Evolutionary conservation across 352 stramenopile genomes (phyloP), one percentile per base, ranked within the genome.

Genomic region (Phytophthora brassicae): DNA sequence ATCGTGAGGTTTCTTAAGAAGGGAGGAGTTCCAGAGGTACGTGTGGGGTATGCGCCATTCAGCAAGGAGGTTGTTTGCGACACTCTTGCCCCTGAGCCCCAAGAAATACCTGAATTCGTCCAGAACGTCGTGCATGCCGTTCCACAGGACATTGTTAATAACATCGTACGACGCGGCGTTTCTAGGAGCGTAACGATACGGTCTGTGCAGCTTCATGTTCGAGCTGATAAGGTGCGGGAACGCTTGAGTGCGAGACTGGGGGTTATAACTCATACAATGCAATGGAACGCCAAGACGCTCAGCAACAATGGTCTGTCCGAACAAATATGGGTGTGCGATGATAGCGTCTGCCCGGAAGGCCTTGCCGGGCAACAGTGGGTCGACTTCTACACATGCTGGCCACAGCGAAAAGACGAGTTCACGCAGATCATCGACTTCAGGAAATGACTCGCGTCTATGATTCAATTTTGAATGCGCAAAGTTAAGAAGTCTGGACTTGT

Each of bases 281-380:
- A 92, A 38, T n/a, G 84, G 84, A 4, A 92, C 67, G 8, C 84
- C 84, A 11, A 92, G 79, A 11, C 84, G 77, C 54, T 90, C 81
- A 9, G 81, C 84, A 11, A 92, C 79, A 24, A 78, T 70, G 0
- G 64, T 70, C 20, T 90, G 81, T 1, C 82, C 84, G 44, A 92
- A 81, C 33, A 86, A 50, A 17, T 85, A 72, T 23, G 81, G 81
- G 46, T 90, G 75, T 14, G 79, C 74, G 42, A 92, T 79, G 42
- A 90, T 88, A n/a, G 70, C 71, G 36, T 92, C 84, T 0, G 84
- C 84, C 6, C 81, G 84, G 53, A 90, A 92, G 36, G 72, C 42
- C 13, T 71, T 56, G 0, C 75, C 72, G 12, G 78, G 74, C 7
- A 59, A 14, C 19, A 76, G 43, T 24, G 77, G 75, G 36, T 88